Base-by-base conservation (phyloP, 345 rosid species). In the Hibiscus trionum region DNA sequence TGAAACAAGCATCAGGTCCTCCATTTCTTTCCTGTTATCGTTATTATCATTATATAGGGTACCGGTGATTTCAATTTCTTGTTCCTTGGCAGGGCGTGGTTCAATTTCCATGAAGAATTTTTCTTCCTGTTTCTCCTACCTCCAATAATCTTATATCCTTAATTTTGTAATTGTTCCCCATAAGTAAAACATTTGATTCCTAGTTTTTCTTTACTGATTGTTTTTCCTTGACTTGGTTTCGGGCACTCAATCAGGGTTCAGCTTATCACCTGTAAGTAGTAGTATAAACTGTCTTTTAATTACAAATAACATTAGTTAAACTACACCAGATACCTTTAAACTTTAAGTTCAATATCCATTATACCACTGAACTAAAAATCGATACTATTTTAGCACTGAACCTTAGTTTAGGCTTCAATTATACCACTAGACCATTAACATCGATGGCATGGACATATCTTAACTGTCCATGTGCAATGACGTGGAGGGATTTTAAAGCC, bases 111-210 rank as follows among this genome's bases (percentile, higher is more conserved):
- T 70, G 98, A 93, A 72, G 98, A 93, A 82, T 95, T 95, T 69
- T 95, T 95, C 88, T 95, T 95, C 76, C 83, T 95, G 61, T 95
- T 95, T 81, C 84, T 95, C 79, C 78, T 95, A 72, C 99, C 98
- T 44, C 99, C 99, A 47, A 95, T 95, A 52, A 95, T 95, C 78
- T 95, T 95, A 90, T 90, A 95, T 95, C 99, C 99, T 72, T 37
- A 37, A 64, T 75, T 55, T 52, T 39, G 37, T 4, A 35, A 35
- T 35, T 35, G 2, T 39, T 73, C 27, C 47, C 60, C 61, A 44
- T 42, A 44, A 44, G 24, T 53, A 67, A 37, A 62, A 63, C 27
- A 37, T 39, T 17, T 63, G 68, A 39, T 82, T 55, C 35, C 31
- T 63, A 31, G 31, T 26, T 37, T 50, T 33, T 26, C 26, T 39